Base-by-base conservation (phyloP, 202 grass and related monocot genomes). In the Carex arenaria region DNA sequence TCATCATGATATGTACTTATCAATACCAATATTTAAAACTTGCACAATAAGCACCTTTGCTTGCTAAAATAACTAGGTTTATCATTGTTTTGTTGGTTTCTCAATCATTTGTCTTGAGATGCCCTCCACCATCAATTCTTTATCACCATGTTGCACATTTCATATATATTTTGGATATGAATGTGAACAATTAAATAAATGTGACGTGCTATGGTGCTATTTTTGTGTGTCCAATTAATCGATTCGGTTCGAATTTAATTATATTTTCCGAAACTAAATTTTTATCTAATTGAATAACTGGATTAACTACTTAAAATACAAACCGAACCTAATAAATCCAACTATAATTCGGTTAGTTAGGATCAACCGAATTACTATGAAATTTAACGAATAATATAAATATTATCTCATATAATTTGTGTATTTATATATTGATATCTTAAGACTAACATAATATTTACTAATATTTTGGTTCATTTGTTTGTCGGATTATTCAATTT, bases 21-120 rank as follows among this genome's bases (percentile, higher is more conserved):
- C 87, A 90, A 74, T 49, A 79, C 51, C 68, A 64, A 61, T 73
- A 28, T 28, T 91, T 74, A 74, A 80, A 80, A 65, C 40, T 63
- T 64, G 64, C 78, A 71, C 28, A 54, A 55, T 85, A 87, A 78
- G 67, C 78, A 81, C 83, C 67, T 86, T 86, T 82, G 87, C 85
- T 90, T 70, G 57, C 86, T 88, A 61, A 68, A 68, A 67, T 85
- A 85, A 80, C 51, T 72, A 79, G 85, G 34, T 84, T 82, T 85
- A 91, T 94, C 80, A 92, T 94, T 87, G 72, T 89, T 89, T 61
- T 72, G 70, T 87, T 85, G 64, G 63, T 80, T 85, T 88, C 49
- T 85, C 81, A 89, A 91, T 94, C 80, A 92, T 94, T 89, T 89
- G 87, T 73, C 72, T 81, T 74, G 75, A 86, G 62, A 91, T 84